Evolutionary conservation across 1,284 basidiomycete species (phyloP).

Genomic region (Fomitiporia mediterranea): DNA sequence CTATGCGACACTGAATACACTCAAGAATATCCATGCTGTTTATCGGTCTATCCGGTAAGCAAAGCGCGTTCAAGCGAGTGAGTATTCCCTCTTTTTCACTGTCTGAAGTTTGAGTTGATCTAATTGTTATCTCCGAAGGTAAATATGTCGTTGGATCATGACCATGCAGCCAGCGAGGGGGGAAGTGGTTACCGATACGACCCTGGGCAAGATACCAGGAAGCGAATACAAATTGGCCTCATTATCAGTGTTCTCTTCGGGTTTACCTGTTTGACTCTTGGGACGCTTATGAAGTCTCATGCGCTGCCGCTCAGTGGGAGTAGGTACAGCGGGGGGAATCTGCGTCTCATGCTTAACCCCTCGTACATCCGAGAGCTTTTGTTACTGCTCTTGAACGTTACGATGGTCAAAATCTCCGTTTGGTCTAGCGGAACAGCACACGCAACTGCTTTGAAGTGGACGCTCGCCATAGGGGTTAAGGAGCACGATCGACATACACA

Average conservation of each 20-base stretch:
- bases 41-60: no score
- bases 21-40: no score
- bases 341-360: background rate
- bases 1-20: no score
- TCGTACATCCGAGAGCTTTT: background rate
- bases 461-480: background rate
- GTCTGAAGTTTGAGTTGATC: no score
- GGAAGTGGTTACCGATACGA: background rate
- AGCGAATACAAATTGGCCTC: background rate
- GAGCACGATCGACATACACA: background rate
- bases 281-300: background rate
- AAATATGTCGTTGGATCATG: no score
- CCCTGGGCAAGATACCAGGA: background rate
- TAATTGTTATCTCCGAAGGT: no score
- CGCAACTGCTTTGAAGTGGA: background rate
- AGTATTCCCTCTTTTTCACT: no score
- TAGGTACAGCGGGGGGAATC: background rate
- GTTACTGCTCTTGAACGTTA: constrained; percentile 1
- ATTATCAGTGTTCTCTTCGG: constrained; percentile 1
- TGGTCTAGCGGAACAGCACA: background rate
- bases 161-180: no score
- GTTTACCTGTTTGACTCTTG: background rate
- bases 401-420: constrained; percentile 3
- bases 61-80: no score
- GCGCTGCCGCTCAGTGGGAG: background rate